phyloP scores from a whole-genome alignment of 202 grass and related monocot genomes.

The Schoenoplectus tabernaemontani region DNA sequence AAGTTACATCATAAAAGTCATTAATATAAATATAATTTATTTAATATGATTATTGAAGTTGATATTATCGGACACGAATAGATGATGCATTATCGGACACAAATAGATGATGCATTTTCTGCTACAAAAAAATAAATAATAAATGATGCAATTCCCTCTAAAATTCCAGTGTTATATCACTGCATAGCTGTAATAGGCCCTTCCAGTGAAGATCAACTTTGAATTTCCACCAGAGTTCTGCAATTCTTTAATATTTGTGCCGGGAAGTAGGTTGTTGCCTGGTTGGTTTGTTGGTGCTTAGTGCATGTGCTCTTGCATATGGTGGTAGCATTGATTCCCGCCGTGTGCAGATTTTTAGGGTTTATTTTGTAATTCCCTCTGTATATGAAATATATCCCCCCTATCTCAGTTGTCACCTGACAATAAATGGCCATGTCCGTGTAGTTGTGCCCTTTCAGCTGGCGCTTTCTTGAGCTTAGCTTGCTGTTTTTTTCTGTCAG shows the following conservation, averaged over 20 bases:
- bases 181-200: not conserved
- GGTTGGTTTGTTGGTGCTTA: constrained; percentile 23
- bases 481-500: not conserved
- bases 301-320: constrained; percentile 21
- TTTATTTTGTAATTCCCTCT: not conserved
- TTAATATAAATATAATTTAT: no score
- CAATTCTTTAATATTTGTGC: constrained; percentile 16
- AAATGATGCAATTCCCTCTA: not conserved
- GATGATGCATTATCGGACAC: no score
- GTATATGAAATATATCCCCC: not conserved
- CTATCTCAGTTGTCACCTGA: constrained; percentile 11
- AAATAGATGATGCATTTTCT: no score
- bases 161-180: not conserved
- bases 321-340: constrained; percentile 22
- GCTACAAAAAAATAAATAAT: not conserved
- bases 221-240: constrained; percentile 13
- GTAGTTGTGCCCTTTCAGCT: not conserved
- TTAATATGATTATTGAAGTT: no score
- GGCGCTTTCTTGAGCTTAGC: not conserved
- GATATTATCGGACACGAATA: no score
- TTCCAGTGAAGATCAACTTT: constrained; percentile 16
- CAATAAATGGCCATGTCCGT: constrained; percentile 2
- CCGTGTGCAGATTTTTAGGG: constrained; percentile 9
- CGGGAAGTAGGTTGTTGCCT: no score
- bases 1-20: no score